These are phyloP conservation scores for Panicum miliaceum DNA, from an alignment of 176 grass and related monocot species.

Conservation along the genomic window DNA sequence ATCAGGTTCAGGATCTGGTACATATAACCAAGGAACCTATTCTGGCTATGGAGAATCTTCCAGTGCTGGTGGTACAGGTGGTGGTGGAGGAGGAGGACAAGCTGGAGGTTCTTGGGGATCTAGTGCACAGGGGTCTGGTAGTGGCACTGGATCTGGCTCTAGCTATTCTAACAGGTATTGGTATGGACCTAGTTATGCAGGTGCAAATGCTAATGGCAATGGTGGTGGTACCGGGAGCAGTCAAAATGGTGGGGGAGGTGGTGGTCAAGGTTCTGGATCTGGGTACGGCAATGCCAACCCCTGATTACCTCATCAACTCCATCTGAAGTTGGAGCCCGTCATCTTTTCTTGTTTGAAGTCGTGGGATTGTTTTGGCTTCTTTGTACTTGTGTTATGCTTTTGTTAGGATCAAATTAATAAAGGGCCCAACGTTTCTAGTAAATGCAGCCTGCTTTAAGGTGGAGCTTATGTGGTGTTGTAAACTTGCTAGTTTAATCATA, in stretches of 20 bases:
- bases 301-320: neutral
- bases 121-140: neutral
- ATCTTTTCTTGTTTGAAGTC: neutral
- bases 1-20: neutral
- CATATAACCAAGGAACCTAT: neutral
- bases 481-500: neutral
- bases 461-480: neutral
- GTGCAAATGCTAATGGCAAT: neutral
- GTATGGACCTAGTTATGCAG: neutral
- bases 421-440: neutral
- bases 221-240: neutral
- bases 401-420: neutral
- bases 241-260: neutral
- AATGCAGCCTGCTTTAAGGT: neutral
- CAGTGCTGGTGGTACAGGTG: neutral
- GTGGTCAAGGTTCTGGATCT: neutral
- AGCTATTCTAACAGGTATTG: neutral
- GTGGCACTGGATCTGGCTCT: conserved; percentile 22
- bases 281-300: neutral
- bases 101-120: neutral
- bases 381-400: neutral
- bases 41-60: neutral
- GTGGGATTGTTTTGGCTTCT: neutral
- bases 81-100: conserved; percentile 4
- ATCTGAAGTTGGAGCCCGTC: neutral